phyloP scores from a whole-genome alignment of 805 yeast genomes.

The Tetrapisispora nanseiensis region DNA sequence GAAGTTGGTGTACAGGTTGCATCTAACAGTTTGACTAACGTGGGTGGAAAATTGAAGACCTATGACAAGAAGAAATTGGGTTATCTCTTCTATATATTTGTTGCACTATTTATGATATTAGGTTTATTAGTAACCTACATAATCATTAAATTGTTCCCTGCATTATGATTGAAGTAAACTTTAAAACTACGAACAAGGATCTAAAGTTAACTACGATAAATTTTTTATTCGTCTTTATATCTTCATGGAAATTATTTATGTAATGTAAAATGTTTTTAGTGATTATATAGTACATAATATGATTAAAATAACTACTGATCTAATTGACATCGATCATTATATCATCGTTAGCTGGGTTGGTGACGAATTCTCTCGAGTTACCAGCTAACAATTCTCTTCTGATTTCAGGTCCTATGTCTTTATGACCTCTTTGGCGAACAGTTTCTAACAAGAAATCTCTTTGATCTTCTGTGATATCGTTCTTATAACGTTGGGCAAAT shows the following conservation, averaged over 20 bases:
- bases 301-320: background rate
- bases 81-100: slow-evolving; percentile 22
- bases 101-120: slow-evolving; percentile 19
- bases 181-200: too few species aligned
- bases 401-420: slow-evolving; percentile 83
- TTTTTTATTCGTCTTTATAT: too few species aligned
- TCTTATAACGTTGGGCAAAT: slow-evolving; percentile 92
- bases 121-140: slow-evolving; percentile 29
- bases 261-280: too few species aligned
- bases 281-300: background rate
- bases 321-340: slow-evolving; percentile 27
- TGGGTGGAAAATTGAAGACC: slow-evolving; percentile 25
- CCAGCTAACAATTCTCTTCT: slow-evolving; percentile 91
- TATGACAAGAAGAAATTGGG: slow-evolving; percentile 27
- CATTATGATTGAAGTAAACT: slow-evolving; percentile 13
- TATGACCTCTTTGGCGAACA: slow-evolving; percentile 81
- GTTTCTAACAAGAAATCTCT: slow-evolving; percentile 89
- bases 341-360: slow-evolving; percentile 19
- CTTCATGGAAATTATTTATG: too few species aligned
- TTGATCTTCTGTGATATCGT: slow-evolving; percentile 98
- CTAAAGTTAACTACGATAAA: too few species aligned
- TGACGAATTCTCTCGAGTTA: slow-evolving; percentile 43
- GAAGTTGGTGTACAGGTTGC: slow-evolving; percentile 35
- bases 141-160: slow-evolving; percentile 33
- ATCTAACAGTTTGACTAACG: slow-evolving; percentile 27